phyloP scores from a whole-genome alignment of 371 early-diverging fungal species.

The Saksenaea oblongispora region DNA sequence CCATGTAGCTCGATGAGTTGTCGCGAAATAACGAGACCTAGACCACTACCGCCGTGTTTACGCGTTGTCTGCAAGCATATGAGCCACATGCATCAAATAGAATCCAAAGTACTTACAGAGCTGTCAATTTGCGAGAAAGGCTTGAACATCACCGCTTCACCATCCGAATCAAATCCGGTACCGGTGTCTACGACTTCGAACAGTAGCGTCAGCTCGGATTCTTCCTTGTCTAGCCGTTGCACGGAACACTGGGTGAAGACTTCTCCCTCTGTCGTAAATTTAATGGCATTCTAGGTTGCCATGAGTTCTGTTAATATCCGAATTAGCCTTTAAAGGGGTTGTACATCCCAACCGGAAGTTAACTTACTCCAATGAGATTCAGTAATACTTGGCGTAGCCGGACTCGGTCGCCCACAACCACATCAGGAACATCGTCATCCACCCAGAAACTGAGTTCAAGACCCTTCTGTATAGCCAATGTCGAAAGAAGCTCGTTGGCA shows the following conservation, averaged over 20 bases:
- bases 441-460: slow-evolving; percentile 63
- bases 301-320: slow-evolving; percentile 5
- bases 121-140: slow-evolving; percentile 70
- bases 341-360: background rate
- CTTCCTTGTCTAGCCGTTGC: slow-evolving; percentile 25
- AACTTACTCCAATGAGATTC: slow-evolving; percentile 58
- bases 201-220: slow-evolving; percentile 41
- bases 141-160: slow-evolving; percentile 68
- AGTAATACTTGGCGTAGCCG: slow-evolving; percentile 59
- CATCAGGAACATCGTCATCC: slow-evolving; percentile 60
- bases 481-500: slow-evolving; percentile 61
- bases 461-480: slow-evolving; percentile 62
- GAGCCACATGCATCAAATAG: background rate
- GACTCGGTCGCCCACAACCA: slow-evolving; percentile 61
- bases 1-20: slow-evolving; percentile 68
- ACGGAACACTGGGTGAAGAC: slow-evolving; percentile 62
- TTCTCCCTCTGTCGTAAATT: slow-evolving; percentile 64
- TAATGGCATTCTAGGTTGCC: slow-evolving; percentile 61
- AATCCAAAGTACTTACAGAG: slow-evolving; percentile 35
- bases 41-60: slow-evolving; percentile 69
- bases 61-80: slow-evolving; percentile 44
- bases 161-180: slow-evolving; percentile 61
- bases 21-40: slow-evolving; percentile 62
- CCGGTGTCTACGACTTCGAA: slow-evolving; percentile 71
- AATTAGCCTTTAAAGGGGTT: slow-evolving; percentile 1